phyloP scores from a whole-genome alignment of 345 rosid species.

The Garcia nutans region DNA sequence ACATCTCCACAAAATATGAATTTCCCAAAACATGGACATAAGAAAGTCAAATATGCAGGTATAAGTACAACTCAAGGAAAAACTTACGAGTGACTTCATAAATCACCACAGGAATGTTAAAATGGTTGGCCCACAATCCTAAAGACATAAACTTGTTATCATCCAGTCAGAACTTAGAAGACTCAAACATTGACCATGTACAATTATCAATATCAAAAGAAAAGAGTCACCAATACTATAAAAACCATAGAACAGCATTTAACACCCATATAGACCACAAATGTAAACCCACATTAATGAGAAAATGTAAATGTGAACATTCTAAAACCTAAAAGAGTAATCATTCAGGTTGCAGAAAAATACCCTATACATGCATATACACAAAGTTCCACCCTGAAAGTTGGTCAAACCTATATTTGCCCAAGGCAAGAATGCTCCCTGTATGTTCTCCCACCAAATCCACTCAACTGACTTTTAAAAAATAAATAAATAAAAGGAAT shows the following conservation, averaged over 20 bases:
- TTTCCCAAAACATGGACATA: neutral
- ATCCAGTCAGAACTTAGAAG: neutral
- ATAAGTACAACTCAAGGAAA: neutral
- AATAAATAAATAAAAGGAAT: neutral
- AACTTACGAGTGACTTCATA: neutral
- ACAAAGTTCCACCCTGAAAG: neutral
- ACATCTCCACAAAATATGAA: neutral
- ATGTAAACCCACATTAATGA: neutral
- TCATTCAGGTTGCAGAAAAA: constrained; percentile 2
- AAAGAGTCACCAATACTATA: neutral
- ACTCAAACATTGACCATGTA: too few relatives aligned
- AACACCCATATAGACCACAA: neutral
- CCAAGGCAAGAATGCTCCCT: neutral
- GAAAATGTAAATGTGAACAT: neutral
- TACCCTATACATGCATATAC: neutral
- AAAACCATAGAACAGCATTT: neutral
- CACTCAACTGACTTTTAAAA: neutral
- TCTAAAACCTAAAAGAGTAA: neutral
- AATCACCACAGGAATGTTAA: neutral
- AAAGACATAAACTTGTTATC: neutral
- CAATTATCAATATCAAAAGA: neutral
- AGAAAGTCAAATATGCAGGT: neutral
- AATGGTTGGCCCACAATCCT: neutral
- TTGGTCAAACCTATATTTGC: neutral
- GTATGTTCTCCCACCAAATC: neutral